phyloP scores from a whole-genome alignment of 495 filamentous ascomycete species.

The Hypomontagnella monticulosa region DNA sequence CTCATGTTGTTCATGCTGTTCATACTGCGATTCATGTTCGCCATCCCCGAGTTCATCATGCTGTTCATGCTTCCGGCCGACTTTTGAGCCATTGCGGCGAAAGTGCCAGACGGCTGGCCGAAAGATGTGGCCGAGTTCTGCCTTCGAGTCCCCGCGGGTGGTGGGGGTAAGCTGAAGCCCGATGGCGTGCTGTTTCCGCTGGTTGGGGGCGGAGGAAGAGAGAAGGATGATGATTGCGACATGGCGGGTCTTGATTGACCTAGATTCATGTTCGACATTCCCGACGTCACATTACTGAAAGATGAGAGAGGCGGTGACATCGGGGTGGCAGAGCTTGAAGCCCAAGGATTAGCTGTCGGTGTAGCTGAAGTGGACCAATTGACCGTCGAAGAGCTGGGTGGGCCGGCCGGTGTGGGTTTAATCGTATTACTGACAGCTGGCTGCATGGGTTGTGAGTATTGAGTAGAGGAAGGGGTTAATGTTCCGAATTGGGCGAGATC shows the following conservation, averaged over 20 bases:
- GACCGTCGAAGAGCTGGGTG: constrained; percentile 32
- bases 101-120: constrained; percentile 16
- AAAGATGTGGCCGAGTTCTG: constrained; percentile 34
- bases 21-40: constrained; percentile 34
- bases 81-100: constrained; percentile 30
- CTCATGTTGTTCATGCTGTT: constrained; percentile 42
- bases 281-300: constrained; percentile 32
- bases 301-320: constrained; percentile 30
- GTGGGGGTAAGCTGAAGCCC: constrained; percentile 55
- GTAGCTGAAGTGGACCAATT: constrained; percentile 50
- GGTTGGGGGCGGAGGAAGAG: constrained; percentile 59
- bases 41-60: constrained; percentile 42
- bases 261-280: constrained; percentile 49
- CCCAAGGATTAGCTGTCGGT: constrained; percentile 48
- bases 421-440: constrained; percentile 26
- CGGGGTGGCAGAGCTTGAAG: constrained; percentile 38
- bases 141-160: constrained; percentile 43
- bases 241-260: constrained; percentile 44
- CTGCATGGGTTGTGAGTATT: constrained; percentile 64
- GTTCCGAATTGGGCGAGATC: constrained; percentile 60
- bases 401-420: constrained; percentile 11
- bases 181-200: constrained; percentile 34
- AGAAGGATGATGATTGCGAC: constrained; percentile 53
- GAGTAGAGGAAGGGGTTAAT: constrained; percentile 61
- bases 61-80: constrained; percentile 37